Conservation (phyloP, 1,284 basidiomycete genomes). For the Cutaneotrichosporon cutaneum region DNA sequence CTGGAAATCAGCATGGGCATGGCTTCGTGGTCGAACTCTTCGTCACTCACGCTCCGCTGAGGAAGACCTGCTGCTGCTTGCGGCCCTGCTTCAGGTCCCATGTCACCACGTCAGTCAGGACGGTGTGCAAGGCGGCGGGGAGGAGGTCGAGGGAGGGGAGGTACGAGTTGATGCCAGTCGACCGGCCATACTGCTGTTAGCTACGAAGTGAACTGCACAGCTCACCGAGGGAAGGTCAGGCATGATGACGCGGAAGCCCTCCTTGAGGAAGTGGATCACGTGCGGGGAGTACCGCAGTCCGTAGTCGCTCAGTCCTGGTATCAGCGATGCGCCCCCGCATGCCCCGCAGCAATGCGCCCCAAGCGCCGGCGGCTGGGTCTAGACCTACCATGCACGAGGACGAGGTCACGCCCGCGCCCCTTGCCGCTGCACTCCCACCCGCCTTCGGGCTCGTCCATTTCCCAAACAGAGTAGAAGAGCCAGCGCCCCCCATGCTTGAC, state of each 20-base stretch:
- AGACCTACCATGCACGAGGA: slow-evolving; percentile 51
- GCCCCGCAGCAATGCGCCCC: neutral
- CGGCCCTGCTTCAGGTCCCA: slow-evolving; percentile 39
- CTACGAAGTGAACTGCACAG: neutral
- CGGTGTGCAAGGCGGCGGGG: slow-evolving; percentile 54
- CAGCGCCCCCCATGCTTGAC: slow-evolving; percentile 44
- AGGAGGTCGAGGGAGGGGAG: slow-evolving; percentile 53
- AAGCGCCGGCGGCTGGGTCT: neutral
- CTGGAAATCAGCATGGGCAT: slow-evolving; percentile 24
- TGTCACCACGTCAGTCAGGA: slow-evolving; percentile 53
- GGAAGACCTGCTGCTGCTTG: slow-evolving; percentile 49
- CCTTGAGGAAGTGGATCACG: slow-evolving; percentile 52
- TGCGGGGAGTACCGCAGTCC: slow-evolving; percentile 54
- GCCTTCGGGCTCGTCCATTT: slow-evolving; percentile 42
- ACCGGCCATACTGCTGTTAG: slow-evolving; percentile 49
- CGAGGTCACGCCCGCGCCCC: slow-evolving; percentile 46
- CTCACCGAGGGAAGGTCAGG: slow-evolving; percentile 56
- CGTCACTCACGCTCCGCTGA: slow-evolving; percentile 52
- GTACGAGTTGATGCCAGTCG: slow-evolving; percentile 55
- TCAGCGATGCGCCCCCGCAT: slow-evolving; percentile 8
- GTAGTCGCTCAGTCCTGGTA: slow-evolving; percentile 52
- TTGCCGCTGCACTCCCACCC: slow-evolving; percentile 46
- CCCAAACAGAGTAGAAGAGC: slow-evolving; percentile 52
- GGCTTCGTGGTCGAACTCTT: too few relatives aligned
- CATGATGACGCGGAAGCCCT: slow-evolving; percentile 56